These are phyloP conservation scores for Bipolaris bicolor DNA, from an alignment of 2,329 filamentous ascomycete species.

Conservation along the genomic window DNA sequence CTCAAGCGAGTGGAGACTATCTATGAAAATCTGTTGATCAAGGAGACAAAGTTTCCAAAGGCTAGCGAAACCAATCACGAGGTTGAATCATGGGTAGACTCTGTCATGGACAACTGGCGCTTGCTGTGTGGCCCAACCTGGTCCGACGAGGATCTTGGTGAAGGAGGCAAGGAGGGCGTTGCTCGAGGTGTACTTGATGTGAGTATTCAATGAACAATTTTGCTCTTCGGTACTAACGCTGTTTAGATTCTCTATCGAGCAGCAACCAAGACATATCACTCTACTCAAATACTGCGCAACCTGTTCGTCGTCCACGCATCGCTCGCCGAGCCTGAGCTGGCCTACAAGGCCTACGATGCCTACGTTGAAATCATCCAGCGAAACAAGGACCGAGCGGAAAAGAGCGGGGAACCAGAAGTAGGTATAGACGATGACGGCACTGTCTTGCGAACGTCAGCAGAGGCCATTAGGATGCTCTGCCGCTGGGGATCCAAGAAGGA, in stretches of 20 bases:
- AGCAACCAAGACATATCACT: conserved; percentile 93
- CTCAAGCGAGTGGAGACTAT: conserved; percentile 77
- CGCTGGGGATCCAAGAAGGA: conserved; percentile 77
- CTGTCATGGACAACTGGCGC: conserved; percentile 84
- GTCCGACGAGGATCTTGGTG: conserved; percentile 79
- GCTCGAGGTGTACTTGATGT: conserved; percentile 77
- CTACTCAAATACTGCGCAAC: conserved; percentile 82
- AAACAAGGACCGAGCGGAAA: conserved; percentile 82
- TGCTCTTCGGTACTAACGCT: neutral
- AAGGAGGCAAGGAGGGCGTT: conserved; percentile 76
- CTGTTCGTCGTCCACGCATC: conserved; percentile 87
- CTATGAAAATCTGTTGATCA: conserved; percentile 79
- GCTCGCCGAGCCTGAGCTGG: conserved; percentile 89
- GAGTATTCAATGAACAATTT: conserved; percentile 17
- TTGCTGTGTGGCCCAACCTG: conserved; percentile 80
- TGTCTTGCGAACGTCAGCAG: conserved; percentile 77
- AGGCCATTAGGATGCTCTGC: conserved; percentile 81
- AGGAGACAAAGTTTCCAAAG: conserved; percentile 81
- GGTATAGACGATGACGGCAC: conserved; percentile 79
- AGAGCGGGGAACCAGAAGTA: conserved; percentile 70
- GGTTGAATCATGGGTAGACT: conserved; percentile 80
- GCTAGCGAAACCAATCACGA: conserved; percentile 79
- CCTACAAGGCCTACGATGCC: conserved; percentile 87
- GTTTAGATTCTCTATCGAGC: conserved; percentile 80
- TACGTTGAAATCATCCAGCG: conserved; percentile 88